phyloP scores from a whole-genome alignment of 257 asterid species.

The Petunia axillaris region DNA sequence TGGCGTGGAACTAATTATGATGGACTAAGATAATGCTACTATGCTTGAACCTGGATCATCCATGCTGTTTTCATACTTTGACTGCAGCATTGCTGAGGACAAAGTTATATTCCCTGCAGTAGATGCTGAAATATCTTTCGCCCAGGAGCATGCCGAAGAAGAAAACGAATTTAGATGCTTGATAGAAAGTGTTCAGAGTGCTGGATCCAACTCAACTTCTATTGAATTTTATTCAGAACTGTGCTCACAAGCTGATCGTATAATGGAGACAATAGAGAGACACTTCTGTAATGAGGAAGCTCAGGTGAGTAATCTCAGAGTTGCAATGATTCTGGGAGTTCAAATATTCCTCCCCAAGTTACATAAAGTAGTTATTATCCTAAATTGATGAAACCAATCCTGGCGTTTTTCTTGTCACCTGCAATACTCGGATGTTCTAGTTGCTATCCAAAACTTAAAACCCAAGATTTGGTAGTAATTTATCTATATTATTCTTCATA shows the following conservation, averaged over 20 bases:
- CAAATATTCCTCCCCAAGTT: not conserved
- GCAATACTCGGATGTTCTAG: not conserved
- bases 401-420: not conserved
- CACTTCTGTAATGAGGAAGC: conserved; percentile 89
- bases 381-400: conserved; percentile 23
- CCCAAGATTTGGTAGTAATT: conserved; percentile 2
- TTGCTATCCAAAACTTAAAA: conserved; percentile 19
- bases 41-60: conserved; percentile 19
- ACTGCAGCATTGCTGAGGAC: conserved; percentile 98
- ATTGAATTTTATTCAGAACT: conserved; percentile 80
- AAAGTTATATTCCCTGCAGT: conserved; percentile 94
- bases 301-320: conserved; percentile 56
- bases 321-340: conserved; percentile 15
- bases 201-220: conserved; percentile 81
- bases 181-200: conserved; percentile 84
- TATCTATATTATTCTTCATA: not conserved
- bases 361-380: conserved; percentile 26
- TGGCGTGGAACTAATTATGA: not conserved
- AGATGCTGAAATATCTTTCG: conserved; percentile 86
- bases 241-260: conserved; percentile 91
- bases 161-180: conserved; percentile 88
- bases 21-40: not conserved
- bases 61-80: conserved; percentile 7
- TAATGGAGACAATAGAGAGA: conserved; percentile 78
- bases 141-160: conserved; percentile 95